Evolutionary conservation across 2,329 filamentous ascomycete genomes (phyloP), one percentile per base, ranked within the genome.

Genomic region (Hypoxylon sp.): DNA sequence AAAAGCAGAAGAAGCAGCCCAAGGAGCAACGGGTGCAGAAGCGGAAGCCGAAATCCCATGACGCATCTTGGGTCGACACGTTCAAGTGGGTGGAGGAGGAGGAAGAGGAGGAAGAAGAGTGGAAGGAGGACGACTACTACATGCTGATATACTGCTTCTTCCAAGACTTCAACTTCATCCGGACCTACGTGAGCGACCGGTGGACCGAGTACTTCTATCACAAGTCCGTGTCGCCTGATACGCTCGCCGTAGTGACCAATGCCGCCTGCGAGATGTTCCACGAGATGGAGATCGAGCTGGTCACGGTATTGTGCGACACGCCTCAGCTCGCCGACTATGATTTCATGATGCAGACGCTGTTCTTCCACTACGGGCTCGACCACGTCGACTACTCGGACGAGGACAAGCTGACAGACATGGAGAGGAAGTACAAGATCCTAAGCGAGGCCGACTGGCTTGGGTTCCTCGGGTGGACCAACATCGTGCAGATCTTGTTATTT

Each of bases 111-210:
- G 52, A 55, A 23, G 67, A 69, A 20, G 64, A 68, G 3, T 64
- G 69, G 4, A 43, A 53, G 23, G 67, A 68, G 17, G 61, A 70
- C 27, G 70, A 73, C 26, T 46, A 68, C 31, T 73, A 71, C 59
- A 71, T 74, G 68, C 63, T 73, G 46, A 56, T 75, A 18, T 73
- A 73, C 43, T 74, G 71, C 58, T 72, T 73, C 53, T 74, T 74
- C 53, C 69, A 70, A 13, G 72, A 74, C 52, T 73, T 71, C 59
- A 73, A 71, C 49, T 29, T 43, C 27, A 68, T 73, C 48, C 65
- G 70, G 15, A 66, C 68, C 29, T 67, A 71, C 46, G 51, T 74
- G 4, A 47, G 55, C 5, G 72, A 74, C 40, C 61, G 66, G 10
- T 74, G 71, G 70, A 69, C 67, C 48, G 72, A 74, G 40, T 74